phyloP scores from a whole-genome alignment of 192 early-diverging fungal species.

The Coemansia sp. region DNA sequence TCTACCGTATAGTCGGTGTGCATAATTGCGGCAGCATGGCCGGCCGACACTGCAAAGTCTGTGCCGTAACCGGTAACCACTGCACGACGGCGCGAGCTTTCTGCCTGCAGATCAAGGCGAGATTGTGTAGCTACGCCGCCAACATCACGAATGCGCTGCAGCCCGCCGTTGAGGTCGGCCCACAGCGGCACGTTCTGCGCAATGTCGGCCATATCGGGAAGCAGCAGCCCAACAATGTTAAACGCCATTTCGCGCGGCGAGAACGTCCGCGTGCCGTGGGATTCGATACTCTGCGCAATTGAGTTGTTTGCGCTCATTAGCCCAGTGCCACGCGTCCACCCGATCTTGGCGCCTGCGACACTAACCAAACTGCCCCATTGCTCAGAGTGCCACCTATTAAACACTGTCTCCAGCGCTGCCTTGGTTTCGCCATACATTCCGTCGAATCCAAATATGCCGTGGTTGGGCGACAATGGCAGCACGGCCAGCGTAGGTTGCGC shows the following conservation, averaged over 20 bases:
- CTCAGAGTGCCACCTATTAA: conserved; percentile 90
- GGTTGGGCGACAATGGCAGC: conserved; percentile 92
- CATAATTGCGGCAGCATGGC: conserved; percentile 7
- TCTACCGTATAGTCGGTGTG: conserved; percentile 36
- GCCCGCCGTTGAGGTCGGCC: conserved; percentile 96
- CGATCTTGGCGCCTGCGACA: conserved; percentile 90
- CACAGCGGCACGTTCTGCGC: conserved; percentile 79
- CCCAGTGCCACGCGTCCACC: conserved; percentile 96
- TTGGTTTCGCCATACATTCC: conserved; percentile 95
- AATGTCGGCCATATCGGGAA: conserved; percentile 69
- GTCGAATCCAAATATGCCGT: conserved; percentile 90
- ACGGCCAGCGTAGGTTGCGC: conserved; percentile 85
- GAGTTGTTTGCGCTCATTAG: conserved; percentile 91
- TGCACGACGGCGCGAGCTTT: conserved; percentile 1
- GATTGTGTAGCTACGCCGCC: not conserved
- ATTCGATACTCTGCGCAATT: conserved; percentile 79
- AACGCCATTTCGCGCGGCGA: conserved; percentile 91
- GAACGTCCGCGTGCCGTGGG: conserved; percentile 85
- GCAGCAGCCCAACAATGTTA: conserved; percentile 87
- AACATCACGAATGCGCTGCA: conserved; percentile 70
- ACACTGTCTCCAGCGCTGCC: conserved; percentile 86
- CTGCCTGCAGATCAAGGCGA: not conserved
- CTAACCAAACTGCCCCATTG: conserved; percentile 79
- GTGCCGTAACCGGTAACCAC: conserved; percentile 18
- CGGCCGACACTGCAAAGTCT: conserved; percentile 11